Evolutionary conservation across 805 yeast genomes (phyloP).

Genomic region (Hyphopichia homilentoma): DNA sequence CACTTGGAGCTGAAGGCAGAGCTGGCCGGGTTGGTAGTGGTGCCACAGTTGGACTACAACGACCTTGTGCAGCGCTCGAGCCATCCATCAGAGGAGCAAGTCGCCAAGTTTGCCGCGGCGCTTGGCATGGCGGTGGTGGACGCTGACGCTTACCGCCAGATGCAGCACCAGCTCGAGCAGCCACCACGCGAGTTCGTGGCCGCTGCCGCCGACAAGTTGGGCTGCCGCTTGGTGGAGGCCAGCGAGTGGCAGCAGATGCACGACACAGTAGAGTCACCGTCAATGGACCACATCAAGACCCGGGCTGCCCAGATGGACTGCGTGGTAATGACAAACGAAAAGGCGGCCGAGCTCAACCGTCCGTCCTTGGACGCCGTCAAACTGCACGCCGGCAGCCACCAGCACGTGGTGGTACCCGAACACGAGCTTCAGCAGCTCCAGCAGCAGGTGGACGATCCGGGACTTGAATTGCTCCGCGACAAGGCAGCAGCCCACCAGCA

Average conservation of each 20-base stretch:
- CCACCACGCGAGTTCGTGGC: background rate
- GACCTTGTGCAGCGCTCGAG: constrained; percentile 7
- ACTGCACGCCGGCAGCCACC: background rate
- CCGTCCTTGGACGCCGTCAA: constrained; percentile 6
- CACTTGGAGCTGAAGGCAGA: constrained; percentile 20
- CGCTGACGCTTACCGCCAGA: background rate
- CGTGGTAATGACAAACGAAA: constrained; percentile 1
- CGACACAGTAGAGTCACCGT: constrained; percentile 6
- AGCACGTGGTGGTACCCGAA: constrained; percentile 1
- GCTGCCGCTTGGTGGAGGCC: background rate
- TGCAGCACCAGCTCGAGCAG: background rate
- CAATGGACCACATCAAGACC: constrained; percentile 7
- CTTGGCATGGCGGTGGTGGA: constrained; percentile 3
- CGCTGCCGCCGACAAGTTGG: background rate
- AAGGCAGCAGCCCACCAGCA: constrained; percentile 9
- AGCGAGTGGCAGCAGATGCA: background rate
- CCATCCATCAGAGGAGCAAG: constrained; percentile 6
- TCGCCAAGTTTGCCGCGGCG: constrained; percentile 6
- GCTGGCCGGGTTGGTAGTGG: constrained; percentile 5
- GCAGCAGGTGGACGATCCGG: constrained; percentile 7
- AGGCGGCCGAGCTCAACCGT: constrained; percentile 7
- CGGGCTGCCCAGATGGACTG: constrained; percentile 1
- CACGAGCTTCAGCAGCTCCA: background rate
- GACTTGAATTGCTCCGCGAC: constrained; percentile 7
- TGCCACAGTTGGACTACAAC: constrained; percentile 12